Percentiles rank a stretch among this genome's conserved stretches.
Conservation (phyloP, 1,284 basidiomycete species). For the Cutaneotrichosporon dermatis region DNA sequence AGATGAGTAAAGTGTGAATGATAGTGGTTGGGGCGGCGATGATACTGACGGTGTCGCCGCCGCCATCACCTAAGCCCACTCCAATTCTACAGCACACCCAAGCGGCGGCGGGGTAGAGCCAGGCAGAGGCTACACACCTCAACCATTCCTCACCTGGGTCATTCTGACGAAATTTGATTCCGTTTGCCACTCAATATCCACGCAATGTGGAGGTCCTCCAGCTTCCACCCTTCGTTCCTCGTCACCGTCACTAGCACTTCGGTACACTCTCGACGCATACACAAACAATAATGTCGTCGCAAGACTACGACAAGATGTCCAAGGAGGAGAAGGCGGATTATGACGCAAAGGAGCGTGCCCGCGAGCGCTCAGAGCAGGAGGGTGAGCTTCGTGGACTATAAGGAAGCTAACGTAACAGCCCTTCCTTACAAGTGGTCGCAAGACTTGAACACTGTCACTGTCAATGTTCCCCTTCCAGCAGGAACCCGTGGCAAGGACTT, state of each 20-base stretch:
- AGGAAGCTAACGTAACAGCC: no score
- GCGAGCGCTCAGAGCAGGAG: conserved; percentile 76
- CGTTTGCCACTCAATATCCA: neutral
- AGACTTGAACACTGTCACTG: conserved; percentile 78
- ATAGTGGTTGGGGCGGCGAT: no score
- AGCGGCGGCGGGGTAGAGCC: no score
- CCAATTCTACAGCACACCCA: no score
- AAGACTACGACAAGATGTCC: conserved; percentile 61
- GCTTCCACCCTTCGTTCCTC: no score
- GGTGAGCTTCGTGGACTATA: no score
- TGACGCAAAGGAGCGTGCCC: conserved; percentile 64
- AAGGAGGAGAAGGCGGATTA: conserved; percentile 68
- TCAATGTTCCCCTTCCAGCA: conserved; percentile 75
- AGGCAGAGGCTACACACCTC: neutral
- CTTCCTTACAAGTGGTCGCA: conserved; percentile 93
- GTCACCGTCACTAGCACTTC: neutral
- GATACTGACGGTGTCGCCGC: no score
- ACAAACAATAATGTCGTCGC: neutral
- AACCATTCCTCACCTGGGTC: neutral
- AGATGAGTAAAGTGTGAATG: no score
- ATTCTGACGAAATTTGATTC: neutral
- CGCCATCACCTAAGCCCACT: no score
- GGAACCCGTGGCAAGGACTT: conserved; percentile 81
- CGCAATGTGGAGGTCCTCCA: conserved; percentile 7
- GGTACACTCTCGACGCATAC: no score